Evolutionary conservation across 495 filamentous ascomycete species (phyloP).

Genomic region (Xylaria nigripes): DNA sequence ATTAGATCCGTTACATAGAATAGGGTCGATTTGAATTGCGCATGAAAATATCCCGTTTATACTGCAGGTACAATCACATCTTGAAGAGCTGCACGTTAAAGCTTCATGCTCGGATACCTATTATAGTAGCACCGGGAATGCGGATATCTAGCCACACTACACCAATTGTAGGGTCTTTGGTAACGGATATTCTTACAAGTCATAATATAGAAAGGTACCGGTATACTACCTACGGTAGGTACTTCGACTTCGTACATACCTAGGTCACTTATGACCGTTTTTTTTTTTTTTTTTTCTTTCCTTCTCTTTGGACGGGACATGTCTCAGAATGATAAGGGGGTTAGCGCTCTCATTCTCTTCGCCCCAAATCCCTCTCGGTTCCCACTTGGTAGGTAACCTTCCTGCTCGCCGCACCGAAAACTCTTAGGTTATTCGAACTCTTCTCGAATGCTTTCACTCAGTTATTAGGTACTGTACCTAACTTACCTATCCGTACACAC

Average conservation of each 20-base stretch:
- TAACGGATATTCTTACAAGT: neutral
- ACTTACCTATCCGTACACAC: too few species aligned
- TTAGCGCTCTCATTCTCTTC: conserved; percentile 3
- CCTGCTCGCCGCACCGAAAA: conserved; percentile 27
- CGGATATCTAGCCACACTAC: too few species aligned
- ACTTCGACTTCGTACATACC: too few species aligned
- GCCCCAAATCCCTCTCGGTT: conserved; percentile 14
- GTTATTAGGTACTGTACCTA: too few species aligned
- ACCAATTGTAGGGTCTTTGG: neutral
- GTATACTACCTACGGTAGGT: neutral
- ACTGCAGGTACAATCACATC: neutral
- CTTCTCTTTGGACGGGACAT: neutral
- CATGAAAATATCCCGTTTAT: too few species aligned
- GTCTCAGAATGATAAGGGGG: neutral
- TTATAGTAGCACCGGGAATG: neutral
- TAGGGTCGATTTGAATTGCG: too few species aligned
- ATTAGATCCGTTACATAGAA: too few species aligned
- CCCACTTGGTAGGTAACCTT: conserved; percentile 29
- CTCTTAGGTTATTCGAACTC: conserved; percentile 24
- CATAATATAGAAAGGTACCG: neutral
- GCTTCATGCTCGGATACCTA: neutral
- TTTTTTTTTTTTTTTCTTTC: neutral
- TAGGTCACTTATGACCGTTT: neutral
- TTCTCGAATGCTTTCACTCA: conserved; percentile 30
- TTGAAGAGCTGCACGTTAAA: neutral